Evolutionary conservation across 768 basidiomycete genomes (phyloP).

Genomic region (Russula griseocarnosa): DNA sequence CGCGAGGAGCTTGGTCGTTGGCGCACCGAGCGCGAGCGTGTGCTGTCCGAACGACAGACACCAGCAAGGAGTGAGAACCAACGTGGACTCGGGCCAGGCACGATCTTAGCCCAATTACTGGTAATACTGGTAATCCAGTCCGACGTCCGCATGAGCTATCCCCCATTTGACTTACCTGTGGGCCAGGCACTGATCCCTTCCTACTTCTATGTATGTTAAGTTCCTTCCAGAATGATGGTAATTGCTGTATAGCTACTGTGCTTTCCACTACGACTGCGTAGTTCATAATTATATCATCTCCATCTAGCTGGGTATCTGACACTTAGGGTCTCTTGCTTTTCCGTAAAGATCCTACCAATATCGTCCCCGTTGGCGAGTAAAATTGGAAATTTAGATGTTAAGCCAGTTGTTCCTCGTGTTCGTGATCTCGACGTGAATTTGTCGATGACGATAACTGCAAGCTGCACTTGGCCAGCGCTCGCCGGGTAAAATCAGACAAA

Average conservation of each 20-base stretch:
- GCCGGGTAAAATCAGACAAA: slow-evolving; percentile 73
- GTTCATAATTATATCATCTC: slow-evolving; percentile 10
- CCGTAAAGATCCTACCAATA: neutral
- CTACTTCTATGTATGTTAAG: slow-evolving; percentile 9
- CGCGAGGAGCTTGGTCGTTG: slow-evolving; percentile 67
- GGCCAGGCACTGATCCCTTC: neutral
- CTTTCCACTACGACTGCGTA: slow-evolving; percentile 4
- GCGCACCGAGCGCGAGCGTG: slow-evolving; percentile 48
- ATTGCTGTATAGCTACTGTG: slow-evolving; percentile 18
- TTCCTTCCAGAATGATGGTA: slow-evolving; percentile 8
- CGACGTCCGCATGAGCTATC: neutral
- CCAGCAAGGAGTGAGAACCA: neutral
- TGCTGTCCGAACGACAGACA: slow-evolving; percentile 25
- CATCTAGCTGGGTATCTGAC: neutral
- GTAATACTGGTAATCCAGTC: neutral
- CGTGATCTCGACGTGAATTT: slow-evolving; percentile 80
- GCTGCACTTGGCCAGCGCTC: slow-evolving; percentile 81
- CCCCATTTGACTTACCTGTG: neutral
- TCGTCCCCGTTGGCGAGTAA: slow-evolving; percentile 43
- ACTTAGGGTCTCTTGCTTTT: neutral
- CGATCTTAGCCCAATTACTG: slow-evolving; percentile 12
- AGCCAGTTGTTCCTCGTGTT: slow-evolving; percentile 59
- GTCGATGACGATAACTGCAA: slow-evolving; percentile 97
- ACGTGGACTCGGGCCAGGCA: neutral
- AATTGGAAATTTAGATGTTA: slow-evolving; percentile 87